phyloP scores from a whole-genome alignment of 768 basidiomycete species.

The Suillus bovinus region DNA sequence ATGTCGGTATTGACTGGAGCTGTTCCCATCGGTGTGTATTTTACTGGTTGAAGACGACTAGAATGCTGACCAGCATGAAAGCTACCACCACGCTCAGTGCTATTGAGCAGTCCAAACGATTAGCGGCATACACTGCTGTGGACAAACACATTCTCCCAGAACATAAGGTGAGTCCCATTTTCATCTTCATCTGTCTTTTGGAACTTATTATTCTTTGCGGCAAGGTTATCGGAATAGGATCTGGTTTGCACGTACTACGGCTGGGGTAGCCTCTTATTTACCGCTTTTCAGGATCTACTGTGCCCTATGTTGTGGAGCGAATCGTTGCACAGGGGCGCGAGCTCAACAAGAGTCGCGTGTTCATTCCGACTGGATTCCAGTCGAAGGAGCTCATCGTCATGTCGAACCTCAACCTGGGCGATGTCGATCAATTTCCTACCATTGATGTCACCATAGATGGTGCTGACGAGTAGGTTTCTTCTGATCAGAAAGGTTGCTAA shows the following conservation, averaged over 20 bases:
- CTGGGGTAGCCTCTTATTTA: not conserved
- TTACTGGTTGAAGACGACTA: not conserved
- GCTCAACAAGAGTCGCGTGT: conserved; percentile 78
- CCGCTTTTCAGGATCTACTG: conserved; percentile 71
- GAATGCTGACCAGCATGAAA: conserved; percentile 3
- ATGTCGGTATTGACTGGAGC: conserved; percentile 7
- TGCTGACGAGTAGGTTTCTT: conserved; percentile 80
- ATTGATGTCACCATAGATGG: conserved; percentile 99
- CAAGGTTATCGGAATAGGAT: conserved; percentile 87
- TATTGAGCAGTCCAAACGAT: conserved; percentile 82
- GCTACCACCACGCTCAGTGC: conserved; percentile 33
- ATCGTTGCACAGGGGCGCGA: conserved; percentile 81
- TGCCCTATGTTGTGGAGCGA: conserved; percentile 95
- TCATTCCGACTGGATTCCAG: conserved; percentile 95
- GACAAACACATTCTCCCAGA: conserved; percentile 83
- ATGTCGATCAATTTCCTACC: conserved; percentile 83
- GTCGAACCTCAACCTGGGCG: conserved; percentile 76
- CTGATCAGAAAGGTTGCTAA: not conserved
- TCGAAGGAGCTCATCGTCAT: conserved; percentile 92
- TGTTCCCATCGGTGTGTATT: conserved; percentile 14
- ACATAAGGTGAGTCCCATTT: conserved; percentile 63
- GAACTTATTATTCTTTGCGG: conserved; percentile 7
- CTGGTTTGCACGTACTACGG: conserved; percentile 45
- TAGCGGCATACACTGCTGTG: conserved; percentile 94
- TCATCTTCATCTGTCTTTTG: not conserved